phyloP scores from a whole-genome alignment of 2,329 filamentous ascomycete species.

The Penicillium sp. region DNA sequence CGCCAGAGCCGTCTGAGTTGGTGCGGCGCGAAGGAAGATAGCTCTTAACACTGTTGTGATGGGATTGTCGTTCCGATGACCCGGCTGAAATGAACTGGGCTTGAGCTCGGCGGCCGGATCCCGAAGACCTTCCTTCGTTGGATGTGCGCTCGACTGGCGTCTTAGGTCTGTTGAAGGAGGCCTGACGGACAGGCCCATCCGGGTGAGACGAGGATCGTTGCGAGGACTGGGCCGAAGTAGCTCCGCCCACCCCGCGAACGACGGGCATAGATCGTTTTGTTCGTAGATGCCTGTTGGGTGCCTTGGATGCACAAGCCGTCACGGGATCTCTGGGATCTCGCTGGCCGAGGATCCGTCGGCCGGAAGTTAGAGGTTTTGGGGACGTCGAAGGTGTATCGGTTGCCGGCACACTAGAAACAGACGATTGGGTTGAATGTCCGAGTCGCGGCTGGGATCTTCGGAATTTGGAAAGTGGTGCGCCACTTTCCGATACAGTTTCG shows the following conservation, averaged over 20 bases:
- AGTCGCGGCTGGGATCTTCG: constrained; percentile 66
- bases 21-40: constrained; percentile 72
- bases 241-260: constrained; percentile 48
- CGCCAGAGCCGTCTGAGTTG: constrained; percentile 70
- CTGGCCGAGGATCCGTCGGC: constrained; percentile 57
- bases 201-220: constrained; percentile 40
- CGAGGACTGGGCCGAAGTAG: constrained; percentile 30
- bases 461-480: constrained; percentile 64
- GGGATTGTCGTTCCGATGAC: constrained; percentile 68
- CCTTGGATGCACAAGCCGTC: constrained; percentile 48
- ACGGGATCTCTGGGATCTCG: constrained; percentile 35
- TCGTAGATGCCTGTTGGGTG: constrained; percentile 55
- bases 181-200: constrained; percentile 32
- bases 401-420: constrained; percentile 62
- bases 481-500: constrained; percentile 91
- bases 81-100: constrained; percentile 79
- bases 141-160: constrained; percentile 65
- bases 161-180: constrained; percentile 54
- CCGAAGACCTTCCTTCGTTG: constrained; percentile 36
- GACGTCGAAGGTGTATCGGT: constrained; percentile 60
- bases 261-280: constrained; percentile 61
- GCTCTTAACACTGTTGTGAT: constrained; percentile 72
- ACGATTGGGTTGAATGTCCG: constrained; percentile 67
- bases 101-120: constrained; percentile 56
- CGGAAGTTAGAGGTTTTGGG: constrained; percentile 59